A percentile compares a stretch with the other conserved stretches of the same genome.
phyloP scores from a whole-genome alignment of 257 asterid species.

The Fraxinus pennsylvanica region DNA sequence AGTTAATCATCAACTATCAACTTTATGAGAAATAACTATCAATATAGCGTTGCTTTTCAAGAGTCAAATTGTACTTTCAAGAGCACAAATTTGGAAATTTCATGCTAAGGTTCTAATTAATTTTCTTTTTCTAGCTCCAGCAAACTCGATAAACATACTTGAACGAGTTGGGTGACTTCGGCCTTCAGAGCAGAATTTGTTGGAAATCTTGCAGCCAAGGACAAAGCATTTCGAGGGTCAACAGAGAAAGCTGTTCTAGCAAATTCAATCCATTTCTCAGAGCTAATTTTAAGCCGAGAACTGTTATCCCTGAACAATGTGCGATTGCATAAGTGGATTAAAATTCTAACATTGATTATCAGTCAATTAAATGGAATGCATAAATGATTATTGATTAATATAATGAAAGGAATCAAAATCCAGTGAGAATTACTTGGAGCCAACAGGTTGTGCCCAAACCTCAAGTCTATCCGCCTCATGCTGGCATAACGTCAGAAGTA shows the following conservation, averaged over 20 bases:
- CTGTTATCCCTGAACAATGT: slow-evolving; percentile 60
- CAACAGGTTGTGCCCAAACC: slow-evolving; percentile 98
- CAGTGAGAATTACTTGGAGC: slow-evolving; percentile 59
- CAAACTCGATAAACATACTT: slow-evolving; percentile 53
- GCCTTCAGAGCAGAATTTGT: slow-evolving; percentile 73
- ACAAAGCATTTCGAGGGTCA: slow-evolving; percentile 85
- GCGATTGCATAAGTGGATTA: slow-evolving; percentile 29
- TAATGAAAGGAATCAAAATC: slow-evolving; percentile 14
- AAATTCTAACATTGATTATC: slow-evolving; percentile 20
- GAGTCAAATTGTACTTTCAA: slow-evolving; percentile 16
- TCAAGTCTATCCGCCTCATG: slow-evolving; percentile 97
- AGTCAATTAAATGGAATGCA: slow-evolving; percentile 7
- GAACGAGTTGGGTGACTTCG: slow-evolving; percentile 84
- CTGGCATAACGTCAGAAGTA: slow-evolving; percentile 91
- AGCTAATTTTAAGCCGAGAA: slow-evolving; percentile 72
- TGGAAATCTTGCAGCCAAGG: slow-evolving; percentile 87
- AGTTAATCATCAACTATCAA: neutral
- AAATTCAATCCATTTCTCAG: slow-evolving; percentile 87
- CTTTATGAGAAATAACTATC: neutral
- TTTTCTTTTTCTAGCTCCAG: slow-evolving; percentile 19
- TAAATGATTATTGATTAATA: neutral
- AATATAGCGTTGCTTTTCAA: slow-evolving; percentile 12
- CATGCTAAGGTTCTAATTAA: slow-evolving; percentile 22
- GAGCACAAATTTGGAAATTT: neutral
- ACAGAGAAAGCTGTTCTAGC: slow-evolving; percentile 86